phyloP scores from a whole-genome alignment of 192 early-diverging fungal genomes.

The Mortierella alpina region DNA sequence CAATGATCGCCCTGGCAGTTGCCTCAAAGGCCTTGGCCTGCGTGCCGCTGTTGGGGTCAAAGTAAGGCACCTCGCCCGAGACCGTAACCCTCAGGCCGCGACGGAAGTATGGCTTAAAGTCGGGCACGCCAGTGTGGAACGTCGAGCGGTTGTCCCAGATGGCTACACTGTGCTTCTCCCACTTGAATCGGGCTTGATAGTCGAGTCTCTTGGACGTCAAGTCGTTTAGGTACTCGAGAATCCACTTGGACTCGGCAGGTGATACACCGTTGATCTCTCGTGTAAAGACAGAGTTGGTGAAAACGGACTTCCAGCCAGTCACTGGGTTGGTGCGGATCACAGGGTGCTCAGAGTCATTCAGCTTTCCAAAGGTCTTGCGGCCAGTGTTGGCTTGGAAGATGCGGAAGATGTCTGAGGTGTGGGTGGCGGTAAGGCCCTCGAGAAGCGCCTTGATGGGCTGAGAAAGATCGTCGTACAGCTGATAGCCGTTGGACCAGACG shows the following conservation, averaged over 20 bases:
- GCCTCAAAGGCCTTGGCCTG: constrained; percentile 43
- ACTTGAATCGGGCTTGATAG: constrained; percentile 67
- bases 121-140: constrained; percentile 60
- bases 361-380: constrained; percentile 52
- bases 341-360: constrained; percentile 53
- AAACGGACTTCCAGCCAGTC: constrained; percentile 76
- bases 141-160: constrained; percentile 76
- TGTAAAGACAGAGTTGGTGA: constrained; percentile 72
- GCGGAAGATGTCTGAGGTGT: constrained; percentile 53
- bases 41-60: constrained; percentile 26
- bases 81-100: constrained; percentile 41
- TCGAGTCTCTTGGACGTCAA: constrained; percentile 64
- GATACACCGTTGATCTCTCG: constrained; percentile 64
- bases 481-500: constrained; percentile 55
- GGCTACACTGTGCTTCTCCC: constrained; percentile 70
- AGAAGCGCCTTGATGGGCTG: constrained; percentile 65
- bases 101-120: constrained; percentile 44
- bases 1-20: constrained; percentile 39
- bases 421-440: constrained; percentile 69
- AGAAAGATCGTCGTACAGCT: constrained; percentile 59
- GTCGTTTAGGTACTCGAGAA: constrained; percentile 68
- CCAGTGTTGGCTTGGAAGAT: constrained; percentile 41
- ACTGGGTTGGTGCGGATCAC: constrained; percentile 75
- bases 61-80: constrained; percentile 45
- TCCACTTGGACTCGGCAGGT: constrained; percentile 62